phyloP scores from a whole-genome alignment of 306 rosid genomes.

The Quercus parvula region DNA sequence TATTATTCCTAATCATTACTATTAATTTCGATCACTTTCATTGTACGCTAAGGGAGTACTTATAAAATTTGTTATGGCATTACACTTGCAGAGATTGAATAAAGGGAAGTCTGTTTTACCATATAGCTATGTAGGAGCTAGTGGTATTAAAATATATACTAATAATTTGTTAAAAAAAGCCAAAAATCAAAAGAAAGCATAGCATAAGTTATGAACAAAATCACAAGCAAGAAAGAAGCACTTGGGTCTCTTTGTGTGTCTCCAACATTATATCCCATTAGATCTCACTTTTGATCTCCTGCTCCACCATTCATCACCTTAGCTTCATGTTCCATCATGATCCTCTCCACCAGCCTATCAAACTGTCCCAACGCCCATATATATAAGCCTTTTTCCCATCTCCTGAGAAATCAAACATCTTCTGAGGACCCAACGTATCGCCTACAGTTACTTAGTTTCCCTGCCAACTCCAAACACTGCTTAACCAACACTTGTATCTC shows the following conservation, averaged over 20 bases:
- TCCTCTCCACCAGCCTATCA: slow-evolving; percentile 50
- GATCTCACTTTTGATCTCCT: slow-evolving; percentile 18
- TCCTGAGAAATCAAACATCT: slow-evolving; percentile 57
- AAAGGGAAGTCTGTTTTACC: no score
- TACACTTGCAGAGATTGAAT: no score
- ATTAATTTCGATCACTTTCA: no score
- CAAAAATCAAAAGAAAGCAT: no score
- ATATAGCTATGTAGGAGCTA: no score
- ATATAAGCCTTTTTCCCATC: slow-evolving; percentile 36
- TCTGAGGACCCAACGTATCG: slow-evolving; percentile 55
- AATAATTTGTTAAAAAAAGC: no score
- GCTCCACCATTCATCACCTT: not conserved
- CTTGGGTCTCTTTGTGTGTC: slow-evolving; percentile 20
- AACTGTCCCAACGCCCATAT: slow-evolving; percentile 20
- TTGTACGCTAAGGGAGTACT: no score
- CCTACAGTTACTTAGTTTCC: slow-evolving; percentile 51
- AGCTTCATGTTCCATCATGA: slow-evolving; percentile 51
- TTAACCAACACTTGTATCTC: slow-evolving; percentile 33
- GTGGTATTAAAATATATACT: no score
- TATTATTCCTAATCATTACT: no score
- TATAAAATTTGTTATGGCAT: no score
- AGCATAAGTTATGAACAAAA: no score
- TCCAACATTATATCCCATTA: slow-evolving; percentile 64
- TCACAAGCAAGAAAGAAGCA: no score
- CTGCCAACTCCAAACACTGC: slow-evolving; percentile 37